Evolutionary conservation across 441 rosid species (phyloP), one percentile per base, ranked within the genome.

Genomic region (Corymbia citriodora): DNA sequence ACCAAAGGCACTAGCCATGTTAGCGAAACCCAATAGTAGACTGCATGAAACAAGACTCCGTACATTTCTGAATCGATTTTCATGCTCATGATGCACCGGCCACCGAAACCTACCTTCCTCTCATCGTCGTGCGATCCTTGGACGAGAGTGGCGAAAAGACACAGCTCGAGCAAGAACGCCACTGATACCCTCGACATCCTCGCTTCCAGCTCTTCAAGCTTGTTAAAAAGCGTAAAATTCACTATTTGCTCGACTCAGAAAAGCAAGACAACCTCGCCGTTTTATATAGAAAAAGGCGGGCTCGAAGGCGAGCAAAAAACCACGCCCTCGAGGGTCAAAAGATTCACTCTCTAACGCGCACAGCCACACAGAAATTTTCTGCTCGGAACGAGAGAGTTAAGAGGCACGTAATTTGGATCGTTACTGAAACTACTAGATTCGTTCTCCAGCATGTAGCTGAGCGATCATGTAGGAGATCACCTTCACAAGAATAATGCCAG

Each of bases 31-130:
- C 25, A 33, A 53, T 87, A 50, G 4, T 14, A 23, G 70, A 68
- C 27, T 31, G 74, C 33, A 14, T 15, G 15, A 61, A 89, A 83
- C 48, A 82, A 25, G 81, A 74, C 18, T 15, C n/a, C 3, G 70
- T 2, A 57, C n/a, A 40, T 65, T n/a, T 33, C 27, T 21, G 12
- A 87, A 19, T 72, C 7, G 49, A 82, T 17, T 74, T 88, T 65
- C 54, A 82, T 59, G 48, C 68, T 63, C 88, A 33, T 27, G 19
- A 61, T 55, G 85, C 10, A 40, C 49, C 82, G 19, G 21, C 19
- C 18, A 45, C 31, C 61, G 55, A 61, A 89, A 82, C 70, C 31
- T 92, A 95, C 96, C 94, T 93, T 93, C 91, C 94, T 92, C 92
- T 93, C 88, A 87, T 93, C 70, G 50, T 92, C 90, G 21, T 74